Conservation (phyloP, 306 rosid species). For the Biancaea sappan region DNA sequence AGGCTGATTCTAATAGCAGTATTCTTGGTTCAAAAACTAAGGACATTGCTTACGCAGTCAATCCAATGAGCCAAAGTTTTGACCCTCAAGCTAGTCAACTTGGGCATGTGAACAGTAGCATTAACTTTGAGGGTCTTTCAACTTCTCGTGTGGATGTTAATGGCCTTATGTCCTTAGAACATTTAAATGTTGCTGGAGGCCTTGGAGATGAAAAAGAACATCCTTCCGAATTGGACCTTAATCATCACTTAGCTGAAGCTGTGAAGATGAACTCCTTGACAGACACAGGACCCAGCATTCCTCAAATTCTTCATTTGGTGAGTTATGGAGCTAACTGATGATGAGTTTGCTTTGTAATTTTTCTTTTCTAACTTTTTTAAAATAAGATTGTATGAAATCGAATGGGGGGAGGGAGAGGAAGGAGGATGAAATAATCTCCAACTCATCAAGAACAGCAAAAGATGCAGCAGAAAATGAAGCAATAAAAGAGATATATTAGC, state of each 20-base stretch:
- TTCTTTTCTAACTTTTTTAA: conserved; percentile 26
- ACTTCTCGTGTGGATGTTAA: conserved; percentile 57
- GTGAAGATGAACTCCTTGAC: conserved; percentile 49
- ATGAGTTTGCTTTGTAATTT: conserved; percentile 22
- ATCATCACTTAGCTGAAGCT: conserved; percentile 53
- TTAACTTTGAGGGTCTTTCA: conserved; percentile 62
- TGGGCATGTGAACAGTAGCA: conserved; percentile 54
- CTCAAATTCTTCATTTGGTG: conserved; percentile 92
- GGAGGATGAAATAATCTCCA: conserved; percentile 19
- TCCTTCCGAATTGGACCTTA: conserved; percentile 53
- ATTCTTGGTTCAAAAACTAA: conserved; percentile 53
- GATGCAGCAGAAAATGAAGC: conserved; percentile 10
- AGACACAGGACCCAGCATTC: conserved; percentile 85
- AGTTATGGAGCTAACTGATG: conserved; percentile 44
- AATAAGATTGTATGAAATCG: background rate
- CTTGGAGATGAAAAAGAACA: conserved; percentile 52
- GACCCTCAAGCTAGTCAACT: conserved; percentile 56
- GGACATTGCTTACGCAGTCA: conserved; percentile 47
- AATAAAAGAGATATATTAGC: background rate
- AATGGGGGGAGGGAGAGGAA: background rate
- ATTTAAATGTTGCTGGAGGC: conserved; percentile 54
- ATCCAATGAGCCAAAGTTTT: conserved; percentile 53
- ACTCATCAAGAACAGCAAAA: conserved; percentile 11
- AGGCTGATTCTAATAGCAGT: conserved; percentile 55
- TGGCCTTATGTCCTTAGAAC: conserved; percentile 52